Base-by-base conservation (phyloP, 2,329 filamentous ascomycete genomes). In the Talaromyces sp. region DNA sequence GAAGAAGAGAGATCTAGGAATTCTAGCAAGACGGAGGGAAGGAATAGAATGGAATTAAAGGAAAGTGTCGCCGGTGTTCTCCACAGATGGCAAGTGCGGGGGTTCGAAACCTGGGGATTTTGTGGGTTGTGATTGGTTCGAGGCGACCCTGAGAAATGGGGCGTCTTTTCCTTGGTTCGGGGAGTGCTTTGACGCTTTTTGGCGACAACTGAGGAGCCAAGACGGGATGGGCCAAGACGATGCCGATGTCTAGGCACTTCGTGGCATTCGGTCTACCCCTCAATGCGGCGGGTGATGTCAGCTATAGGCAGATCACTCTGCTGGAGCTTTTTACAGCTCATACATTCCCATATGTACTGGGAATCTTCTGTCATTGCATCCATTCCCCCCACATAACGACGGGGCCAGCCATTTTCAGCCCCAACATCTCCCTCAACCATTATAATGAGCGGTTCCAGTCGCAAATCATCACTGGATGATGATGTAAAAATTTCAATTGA, bases 51-150 rank as follows among this genome's bases (percentile, higher is more conserved):
- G 8, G 13, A 43, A 47, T 9, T 27, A 52, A 29, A 52, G 55
- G 52, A 46, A 53, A 49, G 17, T 20, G 27, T 53, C 55, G 55
- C 44, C 55, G 55, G 33, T 24, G 4, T 47, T 49, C 47, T 52
- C 53, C 53, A 49, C 43, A 17, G n/a, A 2, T 16, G 29, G 40
- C 5, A 36, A 46, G 22, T 49, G 49, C 40, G 52, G 53, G 46
- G 53, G 20, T 49, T 30, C 17, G 40, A 55, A 52, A 49, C 32
- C 49, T 32, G 48, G 48, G 48, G 24, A 9, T 27, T 27, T 27
- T 4, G 51, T 46, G 45, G 45, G 36, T 27, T 11, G 17, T 20
- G 24, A 44, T 29, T 27, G 32, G 30, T 19, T 40, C 32, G 4
- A 4, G 14, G n/a, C 14, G n/a, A 16, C 5, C 11, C 11, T 14